Evolutionary conservation across 768 basidiomycete species (phyloP), one percentile per base, ranked within the genome.

Genomic region (Lactarius evosmus): DNA sequence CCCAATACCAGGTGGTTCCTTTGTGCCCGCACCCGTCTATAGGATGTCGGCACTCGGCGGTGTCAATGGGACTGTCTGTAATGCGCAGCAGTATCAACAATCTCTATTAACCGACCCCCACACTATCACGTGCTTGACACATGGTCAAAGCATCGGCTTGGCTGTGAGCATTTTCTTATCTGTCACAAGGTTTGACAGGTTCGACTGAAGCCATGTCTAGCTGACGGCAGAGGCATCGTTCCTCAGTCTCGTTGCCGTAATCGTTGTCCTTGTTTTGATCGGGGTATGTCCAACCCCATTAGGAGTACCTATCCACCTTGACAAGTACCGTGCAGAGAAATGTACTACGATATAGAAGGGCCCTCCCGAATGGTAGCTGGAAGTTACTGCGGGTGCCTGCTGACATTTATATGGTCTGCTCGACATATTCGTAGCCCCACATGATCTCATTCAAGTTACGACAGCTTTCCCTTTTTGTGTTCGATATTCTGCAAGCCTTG

Each of bases 341-440:
- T 33, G 7, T 57, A 7, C 36, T 50, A 6, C 62, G 61, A 34
- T 61, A 68, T 49, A 41, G 19, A 22, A 62, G 5, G 34, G 27
- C 2, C 2, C 27, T 52, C 2, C 56, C 60, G 9, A 8, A 30
- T 4, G 65, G 55, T 17, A 40, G 40, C 12, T 66, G 67, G 67
- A 51, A 33, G 27, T 66, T 78, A 8, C 69, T 80, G 25, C 72
- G 70, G 58, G 69, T 72, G 41, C 78, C 79, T 4, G 72, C 76
- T 58, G 78, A 81, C 63, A 67, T 78, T 9, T 75, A 79, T 54
- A 77, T 81, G 74, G 79, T 78, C 36, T 51, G 70, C 53, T 6
- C 36, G 2, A 30, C 9, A 16, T 27, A 12, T n/a, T 34, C 22
- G 46, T 2, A 9, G 14, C 32, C 22, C 38, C 33, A 2, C 55